Conservation (phyloP, 306 rosid genomes). For the Medicago ruthenica region DNA sequence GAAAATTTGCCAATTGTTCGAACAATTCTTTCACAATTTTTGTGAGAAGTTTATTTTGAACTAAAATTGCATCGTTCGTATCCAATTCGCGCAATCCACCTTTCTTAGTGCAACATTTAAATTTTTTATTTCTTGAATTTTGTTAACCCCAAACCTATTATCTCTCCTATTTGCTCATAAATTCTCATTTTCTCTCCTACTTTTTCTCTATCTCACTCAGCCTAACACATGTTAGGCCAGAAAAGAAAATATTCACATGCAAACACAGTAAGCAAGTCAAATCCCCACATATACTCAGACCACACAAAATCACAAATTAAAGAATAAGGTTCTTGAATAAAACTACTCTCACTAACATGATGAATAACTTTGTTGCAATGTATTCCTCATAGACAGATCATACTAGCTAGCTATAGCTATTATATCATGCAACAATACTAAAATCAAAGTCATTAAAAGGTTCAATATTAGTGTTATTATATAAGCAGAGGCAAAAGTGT, state of each 20-base stretch:
- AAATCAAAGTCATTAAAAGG: constrained; percentile 6
- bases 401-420: not conserved
- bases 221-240: not conserved
- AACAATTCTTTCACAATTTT: too few relatives aligned
- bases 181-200: too few relatives aligned
- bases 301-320: not conserved
- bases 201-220: too few relatives aligned
- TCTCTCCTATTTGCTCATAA: too few relatives aligned
- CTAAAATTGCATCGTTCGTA: too few relatives aligned
- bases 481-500: constrained; percentile 16
- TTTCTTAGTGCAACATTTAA: too few relatives aligned
- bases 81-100: too few relatives aligned
- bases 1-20: too few relatives aligned
- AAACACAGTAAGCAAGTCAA: not conserved
- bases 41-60: too few relatives aligned
- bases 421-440: constrained; percentile 7
- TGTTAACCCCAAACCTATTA: too few relatives aligned
- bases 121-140: too few relatives aligned
- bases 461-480: not conserved
- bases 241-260: not conserved
- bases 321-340: constrained; percentile 20
- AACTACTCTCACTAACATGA: constrained; percentile 17
- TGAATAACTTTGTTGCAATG: not conserved
- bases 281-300: not conserved
- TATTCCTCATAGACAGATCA: not conserved